phyloP scores from a whole-genome alignment of 2,329 filamentous ascomycete species.

The Aspergillus costaricaensis region DNA sequence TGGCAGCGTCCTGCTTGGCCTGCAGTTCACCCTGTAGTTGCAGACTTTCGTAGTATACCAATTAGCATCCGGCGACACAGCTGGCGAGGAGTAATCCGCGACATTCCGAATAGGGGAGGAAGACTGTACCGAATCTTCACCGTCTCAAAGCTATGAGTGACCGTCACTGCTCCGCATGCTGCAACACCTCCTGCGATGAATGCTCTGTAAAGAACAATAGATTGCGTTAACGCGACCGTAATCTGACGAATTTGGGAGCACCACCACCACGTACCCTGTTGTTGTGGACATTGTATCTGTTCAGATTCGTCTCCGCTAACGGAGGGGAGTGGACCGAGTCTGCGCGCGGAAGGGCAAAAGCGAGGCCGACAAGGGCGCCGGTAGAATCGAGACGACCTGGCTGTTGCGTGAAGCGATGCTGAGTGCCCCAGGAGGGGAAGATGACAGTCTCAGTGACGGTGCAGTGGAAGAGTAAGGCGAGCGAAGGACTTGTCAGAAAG shows the following conservation, averaged over 20 bases:
- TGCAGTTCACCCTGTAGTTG: slow-evolving; percentile 96
- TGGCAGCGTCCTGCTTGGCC: slow-evolving; percentile 77
- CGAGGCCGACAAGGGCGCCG: neutral
- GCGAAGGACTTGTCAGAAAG: neutral
- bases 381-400: neutral
- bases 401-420: neutral
- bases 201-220: slow-evolving; percentile 55
- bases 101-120: neutral
- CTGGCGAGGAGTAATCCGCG: neutral
- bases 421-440: neutral
- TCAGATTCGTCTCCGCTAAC: slow-evolving; percentile 18
- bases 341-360: neutral
- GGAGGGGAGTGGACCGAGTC: slow-evolving; percentile 14
- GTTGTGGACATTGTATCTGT: slow-evolving; percentile 55
- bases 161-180: slow-evolving; percentile 94
- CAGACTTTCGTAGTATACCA: slow-evolving; percentile 60
- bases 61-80: neutral
- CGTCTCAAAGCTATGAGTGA: slow-evolving; percentile 97
- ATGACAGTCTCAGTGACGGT: neutral
- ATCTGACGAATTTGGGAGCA: neutral
- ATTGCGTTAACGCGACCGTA: slow-evolving; percentile 2
- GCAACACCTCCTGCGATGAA: slow-evolving; percentile 97
- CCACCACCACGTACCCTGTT: slow-evolving; percentile 43
- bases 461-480: neutral
- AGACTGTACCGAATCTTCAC: slow-evolving; percentile 85